Evolutionary conservation across 345 rosid species (phyloP).

Genomic region (Ricinus communis): DNA sequence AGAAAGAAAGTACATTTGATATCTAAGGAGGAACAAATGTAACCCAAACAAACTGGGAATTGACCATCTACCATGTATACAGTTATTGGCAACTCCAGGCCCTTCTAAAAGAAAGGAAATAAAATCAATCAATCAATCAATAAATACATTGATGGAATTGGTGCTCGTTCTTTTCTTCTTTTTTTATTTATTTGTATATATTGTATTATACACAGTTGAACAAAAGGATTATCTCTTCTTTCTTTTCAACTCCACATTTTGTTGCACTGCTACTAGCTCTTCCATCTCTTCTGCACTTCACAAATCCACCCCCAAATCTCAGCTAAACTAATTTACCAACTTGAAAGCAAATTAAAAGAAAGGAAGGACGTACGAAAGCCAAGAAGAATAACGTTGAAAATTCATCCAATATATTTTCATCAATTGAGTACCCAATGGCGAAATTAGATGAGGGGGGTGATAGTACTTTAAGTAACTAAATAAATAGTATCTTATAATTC

Average conservation of each 20-base stretch:
- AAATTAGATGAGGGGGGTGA: conserved; percentile 25
- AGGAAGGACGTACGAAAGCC: background rate
- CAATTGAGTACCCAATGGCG: conserved; percentile 16
- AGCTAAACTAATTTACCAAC: conserved; percentile 16
- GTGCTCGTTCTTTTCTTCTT: conserved; percentile 4
- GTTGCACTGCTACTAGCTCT: conserved; percentile 12
- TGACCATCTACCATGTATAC: conserved; percentile 16
- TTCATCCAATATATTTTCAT: conserved; percentile 12
- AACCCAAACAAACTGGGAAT: conserved; percentile 35
- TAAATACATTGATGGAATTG: conserved; percentile 7
- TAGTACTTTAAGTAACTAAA: conserved; percentile 3
- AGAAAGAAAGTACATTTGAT: conserved; percentile 16
- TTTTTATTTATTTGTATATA: conserved; percentile 13
- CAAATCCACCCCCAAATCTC: conserved; percentile 34
- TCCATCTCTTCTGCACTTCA: conserved; percentile 10
- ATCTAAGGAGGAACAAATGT: conserved; percentile 24
- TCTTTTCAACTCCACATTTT: conserved; percentile 16
- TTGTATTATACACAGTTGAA: conserved; percentile 30
- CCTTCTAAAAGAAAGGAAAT: conserved; percentile 22
- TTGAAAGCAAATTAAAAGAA: conserved; percentile 6
- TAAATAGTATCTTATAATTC: conserved; percentile 4
- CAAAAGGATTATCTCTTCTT: background rate
- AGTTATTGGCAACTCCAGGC: conserved; percentile 24
- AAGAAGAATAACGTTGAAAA: background rate
- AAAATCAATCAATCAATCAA: background rate